Evolutionary conservation across 495 filamentous ascomycete genomes (phyloP).

Genomic region (Tuber magnatum): DNA sequence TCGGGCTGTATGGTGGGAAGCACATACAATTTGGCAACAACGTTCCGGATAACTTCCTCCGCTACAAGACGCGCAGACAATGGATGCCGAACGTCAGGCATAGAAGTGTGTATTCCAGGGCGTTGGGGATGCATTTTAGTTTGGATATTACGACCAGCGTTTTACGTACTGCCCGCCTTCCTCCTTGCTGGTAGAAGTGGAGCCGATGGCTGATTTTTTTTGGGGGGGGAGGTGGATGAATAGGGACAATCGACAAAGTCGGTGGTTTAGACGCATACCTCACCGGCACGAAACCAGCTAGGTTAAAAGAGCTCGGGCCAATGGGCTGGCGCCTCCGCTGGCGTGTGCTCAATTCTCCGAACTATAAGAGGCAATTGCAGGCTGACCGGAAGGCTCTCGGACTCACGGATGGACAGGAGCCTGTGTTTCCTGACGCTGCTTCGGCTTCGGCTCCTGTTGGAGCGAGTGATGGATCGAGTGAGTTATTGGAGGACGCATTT

Average conservation of each 20-base stretch:
- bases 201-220: neutral
- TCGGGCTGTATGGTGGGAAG: slow-evolving; percentile 71
- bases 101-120: slow-evolving; percentile 65
- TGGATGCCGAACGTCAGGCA: slow-evolving; percentile 85
- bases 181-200: neutral
- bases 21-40: slow-evolving; percentile 87
- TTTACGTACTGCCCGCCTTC: slow-evolving; percentile 47
- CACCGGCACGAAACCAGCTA: slow-evolving; percentile 59
- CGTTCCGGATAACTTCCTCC: slow-evolving; percentile 55
- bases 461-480: neutral
- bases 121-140: slow-evolving; percentile 58
- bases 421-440: neutral
- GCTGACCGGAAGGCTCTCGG: slow-evolving; percentile 31
- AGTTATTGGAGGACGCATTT: neutral
- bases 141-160: slow-evolving; percentile 69
- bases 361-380: slow-evolving; percentile 18
- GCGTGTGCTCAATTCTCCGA: slow-evolving; percentile 62
- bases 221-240: neutral
- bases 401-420: slow-evolving; percentile 1
- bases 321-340: slow-evolving; percentile 82
- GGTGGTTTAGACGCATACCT: slow-evolving; percentile 90
- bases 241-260: slow-evolving; percentile 67
- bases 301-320: slow-evolving; percentile 77
- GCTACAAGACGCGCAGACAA: slow-evolving; percentile 72
- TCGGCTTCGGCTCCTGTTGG: neutral